These are phyloP conservation scores for Strobilomyces echinocephalus DNA, from an alignment of 768 basidiomycete genomes.

Conservation along the genomic window DNA sequence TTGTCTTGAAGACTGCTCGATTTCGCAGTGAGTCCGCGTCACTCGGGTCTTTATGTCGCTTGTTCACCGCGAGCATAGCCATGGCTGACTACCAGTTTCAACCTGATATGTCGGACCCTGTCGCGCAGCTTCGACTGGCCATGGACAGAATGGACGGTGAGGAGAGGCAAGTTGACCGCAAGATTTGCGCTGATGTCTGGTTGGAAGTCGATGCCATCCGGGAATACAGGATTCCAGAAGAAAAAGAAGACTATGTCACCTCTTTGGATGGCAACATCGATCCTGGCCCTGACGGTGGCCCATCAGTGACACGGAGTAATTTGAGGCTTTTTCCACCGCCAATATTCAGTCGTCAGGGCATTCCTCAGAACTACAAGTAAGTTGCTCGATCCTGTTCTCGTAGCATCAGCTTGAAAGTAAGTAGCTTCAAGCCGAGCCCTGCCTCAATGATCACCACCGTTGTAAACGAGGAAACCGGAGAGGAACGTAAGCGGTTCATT, in stretches of 20 bases:
- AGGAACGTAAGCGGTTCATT: constrained; percentile 78
- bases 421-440: constrained; percentile 73
- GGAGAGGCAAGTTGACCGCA: constrained; percentile 10
- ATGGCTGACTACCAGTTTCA: constrained; percentile 94
- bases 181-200: constrained; percentile 1
- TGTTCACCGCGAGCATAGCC: constrained; percentile 41
- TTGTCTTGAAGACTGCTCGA: constrained; percentile 76
- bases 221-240: constrained; percentile 62
- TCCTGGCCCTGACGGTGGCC: constrained; percentile 34
- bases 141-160: constrained; percentile 83
- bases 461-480: constrained; percentile 70
- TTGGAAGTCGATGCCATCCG: constrained; percentile 65
- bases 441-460: constrained; percentile 66
- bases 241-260: constrained; percentile 59
- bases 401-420: not conserved
- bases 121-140: constrained; percentile 61
- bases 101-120: constrained; percentile 66
- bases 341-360: constrained; percentile 75
- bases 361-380: constrained; percentile 80
- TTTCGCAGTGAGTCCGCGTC: constrained; percentile 70
- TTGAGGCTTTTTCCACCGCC: constrained; percentile 84
- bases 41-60: not conserved
- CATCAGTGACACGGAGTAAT: constrained; percentile 41
- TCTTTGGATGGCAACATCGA: constrained; percentile 46
- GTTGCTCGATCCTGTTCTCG: constrained; percentile 11